These are phyloP conservation scores for Phlyctochytrium planicorne DNA, from an alignment of 192 early-diverging fungal genomes.

Conservation along the genomic window DNA sequence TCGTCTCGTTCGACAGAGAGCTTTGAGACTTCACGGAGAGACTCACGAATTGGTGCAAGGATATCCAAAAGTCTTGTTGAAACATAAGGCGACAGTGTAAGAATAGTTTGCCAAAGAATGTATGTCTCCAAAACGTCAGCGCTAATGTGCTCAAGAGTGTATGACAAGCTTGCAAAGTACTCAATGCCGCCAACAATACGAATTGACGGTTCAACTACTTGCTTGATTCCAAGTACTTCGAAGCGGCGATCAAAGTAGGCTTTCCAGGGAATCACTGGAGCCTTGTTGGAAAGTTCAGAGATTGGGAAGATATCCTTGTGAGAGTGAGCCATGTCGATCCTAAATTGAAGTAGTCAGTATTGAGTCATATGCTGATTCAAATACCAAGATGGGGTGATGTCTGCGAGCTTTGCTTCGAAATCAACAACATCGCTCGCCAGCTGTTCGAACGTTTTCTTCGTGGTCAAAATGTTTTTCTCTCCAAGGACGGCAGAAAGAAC, in stretches of 20 bases:
- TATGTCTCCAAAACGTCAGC: background rate
- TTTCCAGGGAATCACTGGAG: background rate
- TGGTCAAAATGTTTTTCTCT: background rate
- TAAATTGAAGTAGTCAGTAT: no score
- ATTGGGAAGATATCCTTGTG: background rate
- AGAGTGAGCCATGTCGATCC: background rate
- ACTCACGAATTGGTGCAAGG: background rate
- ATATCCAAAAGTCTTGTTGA: background rate
- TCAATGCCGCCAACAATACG: background rate
- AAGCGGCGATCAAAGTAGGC: background rate
- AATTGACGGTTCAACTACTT: no score
- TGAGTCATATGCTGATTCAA: no score
- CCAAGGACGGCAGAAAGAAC: conserved; percentile 4
- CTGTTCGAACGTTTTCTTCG: background rate
- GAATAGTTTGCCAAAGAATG: background rate
- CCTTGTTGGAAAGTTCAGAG: background rate
- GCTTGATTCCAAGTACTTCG: no score
- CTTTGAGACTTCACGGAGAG: no score
- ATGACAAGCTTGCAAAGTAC: background rate
- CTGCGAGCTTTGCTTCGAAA: background rate
- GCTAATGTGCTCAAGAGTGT: background rate
- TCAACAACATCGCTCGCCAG: conserved; percentile 1
- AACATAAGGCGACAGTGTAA: background rate
- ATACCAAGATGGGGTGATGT: background rate
- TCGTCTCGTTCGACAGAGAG: no score